phyloP scores from a whole-genome alignment of 176 grass and related monocot genomes.

The Oryza rufipogon region DNA sequence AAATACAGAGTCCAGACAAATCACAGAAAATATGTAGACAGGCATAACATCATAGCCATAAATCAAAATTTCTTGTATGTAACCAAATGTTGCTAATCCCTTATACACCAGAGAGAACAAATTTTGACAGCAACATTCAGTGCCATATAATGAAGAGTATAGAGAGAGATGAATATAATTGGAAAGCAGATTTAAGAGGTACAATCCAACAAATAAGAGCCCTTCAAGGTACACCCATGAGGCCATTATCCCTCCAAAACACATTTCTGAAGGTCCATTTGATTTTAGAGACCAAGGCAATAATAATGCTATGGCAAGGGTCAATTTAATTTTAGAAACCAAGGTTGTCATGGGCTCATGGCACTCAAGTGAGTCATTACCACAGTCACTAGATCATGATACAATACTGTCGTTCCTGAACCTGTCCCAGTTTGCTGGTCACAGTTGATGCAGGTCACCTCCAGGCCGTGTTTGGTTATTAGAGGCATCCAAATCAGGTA shows the following conservation, averaged over 20 bases:
- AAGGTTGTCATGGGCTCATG: neutral
- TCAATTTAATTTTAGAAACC: neutral
- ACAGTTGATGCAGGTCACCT: neutral
- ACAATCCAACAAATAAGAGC: conserved; percentile 7
- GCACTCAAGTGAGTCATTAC: neutral
- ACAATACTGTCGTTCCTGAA: neutral
- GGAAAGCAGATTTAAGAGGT: neutral
- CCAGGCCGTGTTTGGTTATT: too few relatives aligned
- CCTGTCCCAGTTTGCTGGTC: neutral
- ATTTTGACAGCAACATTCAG: neutral
- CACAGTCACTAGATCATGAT: neutral
- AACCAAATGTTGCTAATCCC: neutral
- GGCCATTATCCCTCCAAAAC: neutral
- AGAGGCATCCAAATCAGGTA: neutral
- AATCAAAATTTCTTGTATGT: neutral
- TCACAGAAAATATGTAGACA: neutral
- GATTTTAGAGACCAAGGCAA: neutral
- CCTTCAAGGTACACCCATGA: neutral
- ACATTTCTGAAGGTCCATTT: neutral
- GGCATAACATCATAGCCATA: neutral
- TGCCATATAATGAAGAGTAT: conserved; percentile 3
- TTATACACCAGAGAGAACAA: neutral
- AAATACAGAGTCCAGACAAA: conserved; percentile 7
- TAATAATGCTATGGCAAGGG: neutral
- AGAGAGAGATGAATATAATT: conserved; percentile 18